Evolutionary conservation across 805 yeast genomes (phyloP), one percentile per base, ranked within the genome.

Genomic region (Kuraishia piskuri): DNA sequence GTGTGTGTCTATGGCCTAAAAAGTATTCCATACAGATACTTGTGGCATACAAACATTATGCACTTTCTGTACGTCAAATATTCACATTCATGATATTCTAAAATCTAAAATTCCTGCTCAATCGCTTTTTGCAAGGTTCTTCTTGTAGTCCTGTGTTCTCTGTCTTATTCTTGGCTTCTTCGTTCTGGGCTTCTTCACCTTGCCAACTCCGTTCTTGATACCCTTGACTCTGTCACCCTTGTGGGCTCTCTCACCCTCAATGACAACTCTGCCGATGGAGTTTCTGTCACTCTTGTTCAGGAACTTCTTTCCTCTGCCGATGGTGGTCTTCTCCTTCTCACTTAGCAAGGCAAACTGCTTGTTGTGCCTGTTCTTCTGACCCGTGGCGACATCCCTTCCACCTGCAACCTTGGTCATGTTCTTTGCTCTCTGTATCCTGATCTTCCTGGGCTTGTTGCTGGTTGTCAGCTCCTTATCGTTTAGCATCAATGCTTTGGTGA

Each of bases 271-370:
- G 50, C 92, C 92, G 8, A 83, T 78, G 22, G 85, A 76, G 37
- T 86, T 78, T 61, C 86, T 80, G 65, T 88, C 97, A 52, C 90
- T 88, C 64, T 84, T 88, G 51, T 92, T 92, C 48, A 90, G 74
- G 3, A 86, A 75, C 53, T 80, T 76, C 62, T 78, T 79, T 21
- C 94, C 96, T 67, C 96, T 80, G 40, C 96, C 96, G 44, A 88
- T 68, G 61, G 79, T 80, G 17, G 95, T 86, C 68, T 77, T 86
- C 67, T 88, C 94, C 46, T 78, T 77, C 46, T 85, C 89, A 23
- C 78, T 77, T 52, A 88, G 70, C 25, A 68, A 65, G 9, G 64
- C 52, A 31, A 31, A 31, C 40, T 31, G 40, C 40, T 31, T 31
- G 40, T 31, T 31, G 8, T 50, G 31, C 10, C 36, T 46, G 48